These are phyloP conservation scores for Boletellus emodensis DNA, from an alignment of 768 basidiomycete genomes.

Conservation along the genomic window DNA sequence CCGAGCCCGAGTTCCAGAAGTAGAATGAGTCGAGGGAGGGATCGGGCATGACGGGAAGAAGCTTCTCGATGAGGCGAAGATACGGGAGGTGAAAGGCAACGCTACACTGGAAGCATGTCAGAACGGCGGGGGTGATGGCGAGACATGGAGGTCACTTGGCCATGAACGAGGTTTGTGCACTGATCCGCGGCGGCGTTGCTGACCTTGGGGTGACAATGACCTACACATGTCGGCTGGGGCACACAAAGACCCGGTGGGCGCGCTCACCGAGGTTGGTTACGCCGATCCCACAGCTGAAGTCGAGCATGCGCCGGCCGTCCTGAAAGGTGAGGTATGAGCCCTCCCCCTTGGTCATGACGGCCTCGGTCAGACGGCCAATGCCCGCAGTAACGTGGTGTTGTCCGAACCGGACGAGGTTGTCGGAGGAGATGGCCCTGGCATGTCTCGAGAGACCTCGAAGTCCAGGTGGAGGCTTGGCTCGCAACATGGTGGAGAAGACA, in stretches of 20 bases:
- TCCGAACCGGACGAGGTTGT: slow-evolving; percentile 33
- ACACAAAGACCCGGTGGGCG: background rate
- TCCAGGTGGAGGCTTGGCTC: slow-evolving; percentile 2
- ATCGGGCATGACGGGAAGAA: slow-evolving; percentile 88
- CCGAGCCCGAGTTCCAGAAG: slow-evolving; percentile 95
- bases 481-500: slow-evolving; percentile 5
- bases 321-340: slow-evolving; percentile 72
- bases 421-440: slow-evolving; percentile 18
- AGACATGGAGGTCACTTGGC: slow-evolving; percentile 47
- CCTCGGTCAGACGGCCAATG: slow-evolving; percentile 42
- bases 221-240: slow-evolving; percentile 32
- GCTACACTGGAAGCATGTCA: slow-evolving; percentile 59
- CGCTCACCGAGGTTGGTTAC: slow-evolving; percentile 75
- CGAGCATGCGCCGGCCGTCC: slow-evolving; percentile 71
- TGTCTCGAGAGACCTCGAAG: background rate
- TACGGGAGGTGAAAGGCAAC: slow-evolving; percentile 87
- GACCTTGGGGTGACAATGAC: slow-evolving; percentile 84
- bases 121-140: background rate
- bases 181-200: slow-evolving; percentile 88
- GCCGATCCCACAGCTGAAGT: slow-evolving; percentile 87
- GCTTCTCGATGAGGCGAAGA: slow-evolving; percentile 77
- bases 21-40: slow-evolving; percentile 92
- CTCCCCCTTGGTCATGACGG: slow-evolving; percentile 60
- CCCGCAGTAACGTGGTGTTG: slow-evolving; percentile 44
- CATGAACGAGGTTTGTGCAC: slow-evolving; percentile 75